These are phyloP conservation scores for Davidsoniella neocaledoniae DNA, from an alignment of 2,329 filamentous ascomycete species.

Conservation along the genomic window DNA sequence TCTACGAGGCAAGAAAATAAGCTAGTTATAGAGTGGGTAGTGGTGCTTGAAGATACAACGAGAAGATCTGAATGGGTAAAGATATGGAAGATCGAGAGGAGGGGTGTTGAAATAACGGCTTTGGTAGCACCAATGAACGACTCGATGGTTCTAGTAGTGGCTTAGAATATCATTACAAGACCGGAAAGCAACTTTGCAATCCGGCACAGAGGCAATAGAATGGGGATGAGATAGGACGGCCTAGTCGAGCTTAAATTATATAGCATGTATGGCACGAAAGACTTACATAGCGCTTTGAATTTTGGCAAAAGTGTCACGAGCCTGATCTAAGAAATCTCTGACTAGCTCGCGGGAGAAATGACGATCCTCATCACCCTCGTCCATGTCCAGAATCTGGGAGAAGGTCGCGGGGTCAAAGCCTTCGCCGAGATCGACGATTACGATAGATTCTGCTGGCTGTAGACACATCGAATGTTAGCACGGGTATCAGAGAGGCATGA, in stretches of 20 bases:
- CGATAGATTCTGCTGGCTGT: slow-evolving; percentile 29
- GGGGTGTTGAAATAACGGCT: too few species aligned
- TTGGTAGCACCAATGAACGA: too few species aligned
- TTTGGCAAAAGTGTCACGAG: slow-evolving; percentile 64
- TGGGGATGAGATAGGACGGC: background rate
- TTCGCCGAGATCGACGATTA: slow-evolving; percentile 46
- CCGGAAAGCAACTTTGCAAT: too few species aligned
- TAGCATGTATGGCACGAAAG: background rate
- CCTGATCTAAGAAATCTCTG: slow-evolving; percentile 84
- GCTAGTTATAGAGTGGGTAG: background rate
- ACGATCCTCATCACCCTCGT: slow-evolving; percentile 68
- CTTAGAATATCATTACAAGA: too few species aligned
- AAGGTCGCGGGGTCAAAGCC: slow-evolving; percentile 69
- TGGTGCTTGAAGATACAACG: too few species aligned
- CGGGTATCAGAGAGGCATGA: background rate
- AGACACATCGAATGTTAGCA: background rate
- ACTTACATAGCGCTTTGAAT: slow-evolving; percentile 76
- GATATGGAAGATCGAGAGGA: too few species aligned
- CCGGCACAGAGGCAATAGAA: too few species aligned
- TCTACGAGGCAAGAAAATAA: background rate
- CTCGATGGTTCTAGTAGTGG: too few species aligned
- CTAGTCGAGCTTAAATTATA: background rate
- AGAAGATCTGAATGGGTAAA: too few species aligned
- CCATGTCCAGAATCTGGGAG: slow-evolving; percentile 95
- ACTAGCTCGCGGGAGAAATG: slow-evolving; percentile 86